Percentiles rank a stretch among this genome's conserved stretches.
phyloP scores from a whole-genome alignment of 441 rosid species.

The Corymbia citriodora region DNA sequence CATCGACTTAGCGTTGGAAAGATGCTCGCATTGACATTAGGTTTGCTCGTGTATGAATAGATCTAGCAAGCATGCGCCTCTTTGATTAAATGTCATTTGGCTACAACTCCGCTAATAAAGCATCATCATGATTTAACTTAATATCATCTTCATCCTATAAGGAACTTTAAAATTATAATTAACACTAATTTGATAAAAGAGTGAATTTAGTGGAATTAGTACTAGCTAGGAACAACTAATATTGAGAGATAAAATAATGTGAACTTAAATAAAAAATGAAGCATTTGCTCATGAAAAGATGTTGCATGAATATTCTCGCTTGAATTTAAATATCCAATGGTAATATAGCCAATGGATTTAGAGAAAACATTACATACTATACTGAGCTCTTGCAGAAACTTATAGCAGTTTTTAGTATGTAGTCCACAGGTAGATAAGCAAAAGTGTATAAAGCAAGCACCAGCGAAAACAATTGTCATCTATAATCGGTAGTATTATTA shows the following conservation, averaged over 20 bases:
- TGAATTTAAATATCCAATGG: not conserved
- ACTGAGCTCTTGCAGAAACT: not conserved
- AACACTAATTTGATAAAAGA: not conserved
- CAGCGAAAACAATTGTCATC: not conserved
- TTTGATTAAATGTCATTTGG: not conserved
- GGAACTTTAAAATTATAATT: not conserved
- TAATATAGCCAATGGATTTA: rapidly evolving
- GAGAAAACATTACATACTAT: not conserved
- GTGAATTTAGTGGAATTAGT: not conserved
- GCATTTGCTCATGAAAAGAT: not conserved
- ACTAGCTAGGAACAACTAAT: not conserved
- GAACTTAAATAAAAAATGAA: not conserved
- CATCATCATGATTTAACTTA: not conserved
- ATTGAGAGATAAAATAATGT: not conserved
- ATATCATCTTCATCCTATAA: not conserved
- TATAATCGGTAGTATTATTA: not conserved
- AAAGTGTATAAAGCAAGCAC: not conserved
- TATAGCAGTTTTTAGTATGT: rapidly evolving
- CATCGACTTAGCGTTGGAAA: not conserved
- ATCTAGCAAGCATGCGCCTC: not conserved
- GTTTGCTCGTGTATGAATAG: not conserved
- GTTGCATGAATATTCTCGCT: rapidly evolving
- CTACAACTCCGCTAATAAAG: not conserved
- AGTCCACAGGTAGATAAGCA: not conserved
- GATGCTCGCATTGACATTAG: not conserved